Percentiles rank a stretch among this genome's conserved stretches.
phyloP scores from a whole-genome alignment of 2,329 filamentous ascomycete genomes.

The Ophiobolus disseminans region DNA sequence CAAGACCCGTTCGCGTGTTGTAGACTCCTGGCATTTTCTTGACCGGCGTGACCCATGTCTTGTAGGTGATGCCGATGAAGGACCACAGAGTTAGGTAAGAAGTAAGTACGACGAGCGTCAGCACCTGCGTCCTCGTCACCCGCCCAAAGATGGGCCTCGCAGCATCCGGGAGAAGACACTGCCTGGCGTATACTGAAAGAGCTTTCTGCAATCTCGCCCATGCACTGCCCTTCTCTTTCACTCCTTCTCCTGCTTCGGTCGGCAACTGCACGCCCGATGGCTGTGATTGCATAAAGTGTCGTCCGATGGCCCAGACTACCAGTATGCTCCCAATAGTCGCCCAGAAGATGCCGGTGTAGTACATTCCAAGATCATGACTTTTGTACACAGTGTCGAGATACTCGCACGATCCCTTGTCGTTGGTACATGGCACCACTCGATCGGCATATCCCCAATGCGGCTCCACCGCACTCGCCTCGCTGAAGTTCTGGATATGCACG shows the following conservation, averaged over 20 bases:
- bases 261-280: constrained; percentile 36
- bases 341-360: constrained; percentile 66
- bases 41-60: constrained; percentile 73
- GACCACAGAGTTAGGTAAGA: constrained; percentile 71
- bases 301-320: constrained; percentile 52
- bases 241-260: constrained; percentile 26
- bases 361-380: constrained; percentile 62
- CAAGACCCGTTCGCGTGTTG: constrained; percentile 71
- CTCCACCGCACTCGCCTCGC: constrained; percentile 48
- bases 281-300: constrained; percentile 37
- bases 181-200: constrained; percentile 53
- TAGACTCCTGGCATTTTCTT: constrained; percentile 60
- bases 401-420: constrained; percentile 63
- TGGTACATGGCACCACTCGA: constrained; percentile 64
- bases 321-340: constrained; percentile 59
- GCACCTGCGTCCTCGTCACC: constrained; percentile 71
- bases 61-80: constrained; percentile 71
- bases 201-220: constrained; percentile 43
- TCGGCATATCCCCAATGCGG: constrained; percentile 65
- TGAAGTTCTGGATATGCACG: constrained; percentile 54
- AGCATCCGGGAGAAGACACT: constrained; percentile 68
- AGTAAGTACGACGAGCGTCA: constrained; percentile 64
- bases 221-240: constrained; percentile 28
- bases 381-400: constrained; percentile 65
- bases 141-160: constrained; percentile 67